phyloP scores from a whole-genome alignment of 2,329 filamentous ascomycete genomes.

The Botrytis aclada region DNA sequence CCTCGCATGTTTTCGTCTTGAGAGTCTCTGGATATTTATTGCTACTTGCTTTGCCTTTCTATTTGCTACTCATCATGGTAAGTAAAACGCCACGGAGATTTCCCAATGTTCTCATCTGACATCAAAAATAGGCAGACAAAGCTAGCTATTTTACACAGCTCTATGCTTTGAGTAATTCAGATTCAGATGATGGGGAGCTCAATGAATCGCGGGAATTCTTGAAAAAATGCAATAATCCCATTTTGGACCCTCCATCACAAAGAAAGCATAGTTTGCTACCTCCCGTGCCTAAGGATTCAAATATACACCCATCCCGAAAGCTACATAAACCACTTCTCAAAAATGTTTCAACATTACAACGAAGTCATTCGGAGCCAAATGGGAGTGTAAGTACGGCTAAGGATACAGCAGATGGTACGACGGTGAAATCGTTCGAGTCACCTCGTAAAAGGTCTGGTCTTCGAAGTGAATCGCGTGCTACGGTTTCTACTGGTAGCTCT shows the following conservation, averaged over 20 bases:
- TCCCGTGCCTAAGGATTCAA: conserved; percentile 37
- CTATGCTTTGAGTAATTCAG: conserved; percentile 32
- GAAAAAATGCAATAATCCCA: conserved; percentile 15
- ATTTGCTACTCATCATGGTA: conserved; percentile 7
- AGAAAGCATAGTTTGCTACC: conserved; percentile 27
- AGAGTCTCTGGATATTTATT: not conserved
- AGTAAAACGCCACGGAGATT: not conserved
- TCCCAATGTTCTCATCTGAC: not conserved
- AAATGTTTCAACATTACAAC: conserved; percentile 28
- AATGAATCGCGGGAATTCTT: conserved; percentile 26
- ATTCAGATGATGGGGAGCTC: conserved; percentile 31
- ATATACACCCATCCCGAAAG: not conserved
- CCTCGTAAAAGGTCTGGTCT: conserved; percentile 25
- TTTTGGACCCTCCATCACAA: conserved; percentile 38
- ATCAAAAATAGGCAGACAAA: conserved; percentile 17
- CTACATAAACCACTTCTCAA: conserved; percentile 15
- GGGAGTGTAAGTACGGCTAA: conserved; percentile 13
- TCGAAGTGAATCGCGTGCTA: conserved; percentile 26
- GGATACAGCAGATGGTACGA: conserved; percentile 14
- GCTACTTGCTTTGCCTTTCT: not conserved
- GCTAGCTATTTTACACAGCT: conserved; percentile 25
- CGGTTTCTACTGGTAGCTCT: conserved; percentile 17
- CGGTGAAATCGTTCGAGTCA: conserved; percentile 20
- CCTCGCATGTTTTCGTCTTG: not conserved
- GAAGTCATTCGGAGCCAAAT: conserved; percentile 29